Conservation (phyloP, 345 rosid genomes). For the Excoecaria agallocha region DNA sequence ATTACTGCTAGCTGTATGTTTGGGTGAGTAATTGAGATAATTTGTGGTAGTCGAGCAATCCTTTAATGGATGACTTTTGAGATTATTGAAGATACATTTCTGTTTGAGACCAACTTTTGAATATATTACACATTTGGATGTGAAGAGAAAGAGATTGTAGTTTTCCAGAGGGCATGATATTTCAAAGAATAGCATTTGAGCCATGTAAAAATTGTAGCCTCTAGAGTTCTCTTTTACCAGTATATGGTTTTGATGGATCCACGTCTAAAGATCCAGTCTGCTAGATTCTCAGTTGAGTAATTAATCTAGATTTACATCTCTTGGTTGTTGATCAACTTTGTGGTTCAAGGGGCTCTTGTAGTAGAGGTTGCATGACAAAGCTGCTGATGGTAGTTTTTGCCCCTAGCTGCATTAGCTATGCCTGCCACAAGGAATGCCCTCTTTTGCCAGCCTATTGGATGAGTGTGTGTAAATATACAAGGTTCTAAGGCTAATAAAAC, state of each 20-base stretch:
- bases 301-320: not conserved
- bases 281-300: not conserved
- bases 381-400: not conserved
- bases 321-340: constrained; percentile 2
- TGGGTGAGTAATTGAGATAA: not conserved
- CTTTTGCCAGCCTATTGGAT: not conserved
- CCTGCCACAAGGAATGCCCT: not conserved
- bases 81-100: not conserved
- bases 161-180: not conserved
- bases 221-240: not conserved
- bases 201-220: not conserved
- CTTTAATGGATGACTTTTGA: not conserved
- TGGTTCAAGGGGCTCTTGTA: not conserved
- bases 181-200: constrained; percentile 6
- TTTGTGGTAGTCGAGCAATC: not conserved
- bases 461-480: not conserved
- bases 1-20: not conserved
- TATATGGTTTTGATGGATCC: not conserved
- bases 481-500: not conserved
- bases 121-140: not conserved
- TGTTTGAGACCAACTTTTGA: not conserved
- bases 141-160: not conserved
- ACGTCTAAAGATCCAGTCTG: not conserved
- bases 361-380: not conserved
- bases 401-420: not conserved